These are phyloP conservation scores for Chalciporus pseudorubinellus DNA, from an alignment of 768 basidiomycete genomes.

Conservation along the genomic window DNA sequence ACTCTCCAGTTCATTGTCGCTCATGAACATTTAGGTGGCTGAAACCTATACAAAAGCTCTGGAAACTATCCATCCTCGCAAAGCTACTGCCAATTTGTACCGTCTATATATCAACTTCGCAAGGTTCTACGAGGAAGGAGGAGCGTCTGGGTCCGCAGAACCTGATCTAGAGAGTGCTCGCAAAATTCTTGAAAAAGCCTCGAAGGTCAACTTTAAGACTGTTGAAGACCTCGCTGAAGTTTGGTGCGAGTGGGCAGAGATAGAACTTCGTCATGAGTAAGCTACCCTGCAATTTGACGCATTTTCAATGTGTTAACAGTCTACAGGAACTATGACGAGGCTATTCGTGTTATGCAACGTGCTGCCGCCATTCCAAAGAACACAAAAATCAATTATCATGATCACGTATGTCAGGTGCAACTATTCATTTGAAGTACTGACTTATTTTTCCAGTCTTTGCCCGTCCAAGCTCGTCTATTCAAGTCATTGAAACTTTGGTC, in stretches of 20 bases:
- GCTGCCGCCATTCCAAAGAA: slow-evolving; percentile 90
- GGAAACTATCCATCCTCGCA: slow-evolving; percentile 82
- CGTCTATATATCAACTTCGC: slow-evolving; percentile 93
- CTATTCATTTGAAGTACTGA: slow-evolving; percentile 11
- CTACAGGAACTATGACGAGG: slow-evolving; percentile 93
- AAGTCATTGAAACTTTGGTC: slow-evolving; percentile 99
- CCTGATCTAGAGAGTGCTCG: slow-evolving; percentile 80
- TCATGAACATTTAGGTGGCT: slow-evolving; percentile 58
- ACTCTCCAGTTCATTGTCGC: not conserved
- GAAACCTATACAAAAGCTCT: slow-evolving; percentile 91
- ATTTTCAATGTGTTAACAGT: slow-evolving; percentile 9
- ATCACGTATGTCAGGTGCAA: slow-evolving; percentile 62
- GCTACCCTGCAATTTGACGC: slow-evolving; percentile 28
- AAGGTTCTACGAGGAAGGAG: slow-evolving; percentile 97
- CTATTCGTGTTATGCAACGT: slow-evolving; percentile 94
- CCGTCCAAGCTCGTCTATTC: slow-evolving; percentile 89
- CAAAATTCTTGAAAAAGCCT: slow-evolving; percentile 91
- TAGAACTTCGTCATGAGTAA: slow-evolving; percentile 95
- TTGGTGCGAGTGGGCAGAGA: slow-evolving; percentile 99
- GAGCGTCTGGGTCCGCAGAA: slow-evolving; percentile 75
- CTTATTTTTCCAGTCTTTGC: slow-evolving; percentile 53
- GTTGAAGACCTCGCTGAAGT: slow-evolving; percentile 98
- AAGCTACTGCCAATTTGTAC: slow-evolving; percentile 88
- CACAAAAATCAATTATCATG: slow-evolving; percentile 87
- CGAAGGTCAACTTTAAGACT: slow-evolving; percentile 87